Base-by-base conservation (phyloP, 176 grass and related monocot genomes). In the Microstegium vimineum region DNA sequence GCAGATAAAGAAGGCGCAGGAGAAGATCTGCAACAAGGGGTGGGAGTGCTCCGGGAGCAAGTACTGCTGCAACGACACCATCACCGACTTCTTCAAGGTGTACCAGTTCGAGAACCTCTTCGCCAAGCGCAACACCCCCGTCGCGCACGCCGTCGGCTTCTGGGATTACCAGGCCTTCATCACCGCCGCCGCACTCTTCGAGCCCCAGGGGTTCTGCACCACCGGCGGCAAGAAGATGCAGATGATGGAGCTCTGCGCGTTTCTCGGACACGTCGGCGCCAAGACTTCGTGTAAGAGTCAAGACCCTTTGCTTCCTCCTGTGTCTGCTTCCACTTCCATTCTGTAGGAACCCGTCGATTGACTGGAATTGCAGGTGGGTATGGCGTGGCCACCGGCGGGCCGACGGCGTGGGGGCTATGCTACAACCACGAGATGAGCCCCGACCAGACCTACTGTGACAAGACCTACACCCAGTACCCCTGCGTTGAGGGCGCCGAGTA, bases 81-180 rank as follows among this genome's bases (percentile, higher is more conserved):
- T 98, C 83, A 93, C 92, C 38, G 92, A 94, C 75, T 98, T 88
- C 90, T 98, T 98, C 90, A 86, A 98, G 92, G 88, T 91, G 9
- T 98, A 98, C 88, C 95, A 98, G 86, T 98, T 98, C 83, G 95
- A 98, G 88, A 83, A 94, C 66, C 95, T 98, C 81, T 98, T 98
- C 95, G 69, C 90, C 90, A 93, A 98, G 79, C 88, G 95, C 86
- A 98, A 98, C 72, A 47, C 33, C 62, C 95, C 92, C 25, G 26
- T 88, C 51, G 84, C 95, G 34, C 87, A 94, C 69, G 92, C 92
- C 57, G 88, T 87, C 10, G 92, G 92, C 0, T 98, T 93, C 95
- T 94, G 92, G 95, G 92, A 98, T n/a, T 98, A 98, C 92, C 92
- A 94, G 66, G 62, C 92, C 75, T 98, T 98, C 90, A 98, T 98